phyloP scores from a whole-genome alignment of 2,329 filamentous ascomycete species.

The Corniculantispora saksenae region DNA sequence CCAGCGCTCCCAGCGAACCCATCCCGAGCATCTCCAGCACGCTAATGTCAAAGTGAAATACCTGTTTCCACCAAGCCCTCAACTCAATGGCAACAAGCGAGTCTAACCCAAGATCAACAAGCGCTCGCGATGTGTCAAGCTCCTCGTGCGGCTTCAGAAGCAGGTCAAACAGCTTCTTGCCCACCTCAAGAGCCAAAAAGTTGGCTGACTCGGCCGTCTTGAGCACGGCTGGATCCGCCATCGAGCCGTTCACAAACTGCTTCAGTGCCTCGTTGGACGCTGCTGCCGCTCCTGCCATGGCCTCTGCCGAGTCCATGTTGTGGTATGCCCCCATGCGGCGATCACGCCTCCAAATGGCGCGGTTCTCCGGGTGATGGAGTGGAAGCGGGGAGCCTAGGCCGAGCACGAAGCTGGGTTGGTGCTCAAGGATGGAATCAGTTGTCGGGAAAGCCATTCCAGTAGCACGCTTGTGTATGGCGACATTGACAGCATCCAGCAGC shows the following conservation, averaged over 20 bases:
- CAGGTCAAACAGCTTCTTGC: constrained; percentile 19
- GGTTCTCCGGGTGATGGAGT: not conserved
- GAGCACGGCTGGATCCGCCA: not conserved
- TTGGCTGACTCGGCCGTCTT: not conserved
- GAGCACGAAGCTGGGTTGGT: not conserved
- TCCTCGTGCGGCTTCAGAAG: constrained; percentile 19
- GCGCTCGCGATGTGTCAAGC: not conserved
- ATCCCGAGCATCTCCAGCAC: constrained; percentile 7
- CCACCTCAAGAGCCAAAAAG: constrained; percentile 14
- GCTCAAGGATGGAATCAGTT: not conserved
- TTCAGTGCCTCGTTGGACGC: not conserved
- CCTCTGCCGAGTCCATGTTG: not conserved
- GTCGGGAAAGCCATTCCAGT: not conserved
- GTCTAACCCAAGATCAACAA: constrained; percentile 23
- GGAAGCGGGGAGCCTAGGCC: not conserved
- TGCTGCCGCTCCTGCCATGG: not conserved
- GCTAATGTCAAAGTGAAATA: constrained; percentile 21
- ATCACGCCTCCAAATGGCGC: not conserved
- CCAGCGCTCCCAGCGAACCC: too few relatives aligned
- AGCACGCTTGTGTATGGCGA: not conserved
- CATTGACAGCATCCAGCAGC: not conserved
- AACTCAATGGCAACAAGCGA: constrained; percentile 26
- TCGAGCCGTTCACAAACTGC: not conserved
- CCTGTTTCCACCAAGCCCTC: constrained; percentile 23
- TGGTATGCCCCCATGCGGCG: not conserved